Base-by-base conservation (phyloP, 495 filamentous ascomycete genomes). In the Penicillium cataractarum region DNA sequence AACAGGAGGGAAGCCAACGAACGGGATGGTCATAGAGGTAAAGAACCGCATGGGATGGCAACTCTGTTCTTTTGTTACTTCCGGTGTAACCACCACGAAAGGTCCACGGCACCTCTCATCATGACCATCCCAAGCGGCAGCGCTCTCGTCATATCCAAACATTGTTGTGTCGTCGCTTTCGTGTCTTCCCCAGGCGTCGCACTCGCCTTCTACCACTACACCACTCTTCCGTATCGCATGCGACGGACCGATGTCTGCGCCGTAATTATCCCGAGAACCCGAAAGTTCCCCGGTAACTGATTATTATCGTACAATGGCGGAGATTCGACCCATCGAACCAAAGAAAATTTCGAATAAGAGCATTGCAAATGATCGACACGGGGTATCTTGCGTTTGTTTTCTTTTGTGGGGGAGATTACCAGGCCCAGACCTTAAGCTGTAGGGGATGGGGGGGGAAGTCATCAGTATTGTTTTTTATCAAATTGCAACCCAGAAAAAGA, bases 391-490 rank as follows among this genome's bases (percentile, higher is more conserved):
- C 68, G 71, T 71, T 71, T 73, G 67, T 67, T 69, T 67, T 68
- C 62, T 54, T 65, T 73, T 69, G 49, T 71, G 37, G 24, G 37
- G 37, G 37, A 59, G 32, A 74, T 76, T 83, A 85, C 82, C 89
- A 91, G 64, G 91, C 91, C 91, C 91, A 94, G 71, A 94, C 86
- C 84, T 91, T 92, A 82, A 94, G 90, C 91, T 94, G 65, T 63
- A 70, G 17, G 42, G 10, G 37, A 35, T 22, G 35, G 42, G 61
- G n/a, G n/a, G 13, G 22, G 1, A 42, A 27, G 62, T 31, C 15
- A 35, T 71, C 66, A 73, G 66, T 52, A 31, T 59, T 37, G 33
- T 37, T 37, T 31, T 8, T 27, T n/a, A 3, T 21, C 24, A 29
- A 49, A 3, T 24, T 32, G 2, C 15, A 22, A 26, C 6, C 26